Conservation (phyloP, 2,329 filamentous ascomycete genomes). For the Alternaria sp. region DNA sequence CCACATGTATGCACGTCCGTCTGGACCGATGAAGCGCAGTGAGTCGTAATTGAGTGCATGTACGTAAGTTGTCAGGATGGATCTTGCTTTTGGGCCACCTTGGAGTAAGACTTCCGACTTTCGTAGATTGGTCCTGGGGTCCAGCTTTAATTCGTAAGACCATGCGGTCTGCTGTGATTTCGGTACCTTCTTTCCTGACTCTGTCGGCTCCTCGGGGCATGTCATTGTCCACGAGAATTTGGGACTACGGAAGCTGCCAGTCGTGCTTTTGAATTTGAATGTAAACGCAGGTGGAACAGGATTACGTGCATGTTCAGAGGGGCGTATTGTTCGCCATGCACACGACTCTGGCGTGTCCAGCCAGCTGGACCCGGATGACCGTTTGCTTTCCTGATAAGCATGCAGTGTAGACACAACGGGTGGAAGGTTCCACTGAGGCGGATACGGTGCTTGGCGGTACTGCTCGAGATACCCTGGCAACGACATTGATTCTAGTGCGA, state of each 20-base stretch:
- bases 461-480: slow-evolving; percentile 36
- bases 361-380: slow-evolving; percentile 28
- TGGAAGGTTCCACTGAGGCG: slow-evolving; percentile 38
- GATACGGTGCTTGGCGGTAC: slow-evolving; percentile 39
- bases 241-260: slow-evolving; percentile 34
- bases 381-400: slow-evolving; percentile 15
- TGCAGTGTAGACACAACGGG: slow-evolving; percentile 32
- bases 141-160: slow-evolving; percentile 38
- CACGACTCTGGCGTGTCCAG: slow-evolving; percentile 29
- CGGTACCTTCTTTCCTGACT: background rate
- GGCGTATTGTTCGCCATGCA: slow-evolving; percentile 31
- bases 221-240: slow-evolving; percentile 39
- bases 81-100: slow-evolving; percentile 16
- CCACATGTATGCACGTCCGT: slow-evolving; percentile 39
- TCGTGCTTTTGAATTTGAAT: slow-evolving; percentile 33
- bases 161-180: slow-evolving; percentile 19
- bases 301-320: slow-evolving; percentile 17
- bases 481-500: slow-evolving; percentile 14
- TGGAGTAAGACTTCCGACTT: slow-evolving; percentile 34
- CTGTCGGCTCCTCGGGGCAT: background rate
- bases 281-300: slow-evolving; percentile 24
- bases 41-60: slow-evolving; percentile 42
- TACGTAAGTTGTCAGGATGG: slow-evolving; percentile 38
- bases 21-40: slow-evolving; percentile 38
- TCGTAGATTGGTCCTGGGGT: slow-evolving; percentile 26